A percentile compares a stretch with the other conserved stretches of the same genome.
Evolutionary conservation across 805 yeast genomes (phyloP).

Genomic region (Starmerella tilneyi): DNA sequence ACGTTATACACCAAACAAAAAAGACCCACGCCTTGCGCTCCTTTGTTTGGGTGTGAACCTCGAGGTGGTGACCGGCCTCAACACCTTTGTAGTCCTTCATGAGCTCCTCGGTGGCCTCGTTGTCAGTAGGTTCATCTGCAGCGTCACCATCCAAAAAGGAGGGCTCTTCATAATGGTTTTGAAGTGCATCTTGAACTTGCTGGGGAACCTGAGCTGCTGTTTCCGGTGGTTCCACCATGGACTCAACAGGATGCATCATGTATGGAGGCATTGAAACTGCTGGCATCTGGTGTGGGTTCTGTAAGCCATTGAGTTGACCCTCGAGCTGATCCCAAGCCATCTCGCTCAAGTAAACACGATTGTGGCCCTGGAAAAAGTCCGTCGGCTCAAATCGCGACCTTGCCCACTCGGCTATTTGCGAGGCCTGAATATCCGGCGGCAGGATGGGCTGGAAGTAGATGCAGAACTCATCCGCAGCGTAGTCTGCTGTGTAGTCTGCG

Average conservation of each 20-base stretch:
- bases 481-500: constrained; percentile 34
- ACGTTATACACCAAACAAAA: constrained; percentile 35
- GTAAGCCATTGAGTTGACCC: constrained; percentile 14
- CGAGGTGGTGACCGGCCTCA: constrained; percentile 31
- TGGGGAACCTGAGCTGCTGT: constrained; percentile 17
- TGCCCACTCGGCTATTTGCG: constrained; percentile 30
- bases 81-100: constrained; percentile 24
- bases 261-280: not conserved
- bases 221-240: constrained; percentile 13
- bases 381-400: constrained; percentile 28
- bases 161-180: constrained; percentile 9
- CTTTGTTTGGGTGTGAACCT: constrained; percentile 28
- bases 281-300: not conserved
- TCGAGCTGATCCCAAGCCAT: constrained; percentile 34
- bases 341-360: constrained; percentile 34
- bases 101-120: constrained; percentile 23
- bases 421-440: constrained; percentile 28
- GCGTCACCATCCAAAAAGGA: constrained; percentile 25
- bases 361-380: constrained; percentile 32
- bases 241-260: constrained; percentile 7
- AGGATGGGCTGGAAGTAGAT: constrained; percentile 30
- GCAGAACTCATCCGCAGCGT: constrained; percentile 33
- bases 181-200: constrained; percentile 16
- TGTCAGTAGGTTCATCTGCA: constrained; percentile 30
- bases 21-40: constrained; percentile 33